Evolutionary conservation across 2,329 filamentous ascomycete genomes (phyloP), one percentile per base, ranked within the genome.

Genomic region (Colletotrichum theobromicola): DNA sequence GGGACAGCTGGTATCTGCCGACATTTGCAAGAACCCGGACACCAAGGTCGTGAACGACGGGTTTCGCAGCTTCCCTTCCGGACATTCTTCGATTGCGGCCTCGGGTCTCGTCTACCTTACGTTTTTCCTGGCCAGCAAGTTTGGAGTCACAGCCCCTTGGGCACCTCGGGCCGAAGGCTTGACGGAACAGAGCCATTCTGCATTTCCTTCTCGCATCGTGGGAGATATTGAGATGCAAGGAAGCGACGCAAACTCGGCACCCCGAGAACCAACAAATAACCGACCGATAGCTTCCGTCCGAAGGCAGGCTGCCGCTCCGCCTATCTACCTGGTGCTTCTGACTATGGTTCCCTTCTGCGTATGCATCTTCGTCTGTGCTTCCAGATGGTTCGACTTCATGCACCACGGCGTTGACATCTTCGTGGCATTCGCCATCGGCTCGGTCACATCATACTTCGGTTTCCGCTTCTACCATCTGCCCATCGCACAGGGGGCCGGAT

Each of bases 391-490:
- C 70, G 92, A 97, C 82, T 95, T 91, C 84, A 90, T 93, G 26
- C 95, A 97, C 81, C 93, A 94, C 80, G 94, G 92, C 5, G 94
- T 96, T 80, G 94, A 97, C 77, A 92, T 97, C 76, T 83, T 97
- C 2, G 93, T 92, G 75, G 94, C 94, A 6, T 92, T 91, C 53
- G 76, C 93, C 6, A 91, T 97, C 72, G 94, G 94, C 2, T 88
- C 92, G 7, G 83, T 90, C n/a, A 88, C 89, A 28, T 89, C 93
- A 5, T 91, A 90, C 81, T 89, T 94, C 74, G 88, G 91, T 1
- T 96, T 96, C 84, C 87, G 92, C 24, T 93, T 91, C 85, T 96
- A 95, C 80, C 94, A 96, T 80, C 84, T 94, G 8, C 94, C 94
- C 0, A 63, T 74, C 26, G 34, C n/a, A 8, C 34, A 28, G 16